Evolutionary conservation across 768 basidiomycete genomes (phyloP).

Genomic region (Hebeloma cylindrosporum): DNA sequence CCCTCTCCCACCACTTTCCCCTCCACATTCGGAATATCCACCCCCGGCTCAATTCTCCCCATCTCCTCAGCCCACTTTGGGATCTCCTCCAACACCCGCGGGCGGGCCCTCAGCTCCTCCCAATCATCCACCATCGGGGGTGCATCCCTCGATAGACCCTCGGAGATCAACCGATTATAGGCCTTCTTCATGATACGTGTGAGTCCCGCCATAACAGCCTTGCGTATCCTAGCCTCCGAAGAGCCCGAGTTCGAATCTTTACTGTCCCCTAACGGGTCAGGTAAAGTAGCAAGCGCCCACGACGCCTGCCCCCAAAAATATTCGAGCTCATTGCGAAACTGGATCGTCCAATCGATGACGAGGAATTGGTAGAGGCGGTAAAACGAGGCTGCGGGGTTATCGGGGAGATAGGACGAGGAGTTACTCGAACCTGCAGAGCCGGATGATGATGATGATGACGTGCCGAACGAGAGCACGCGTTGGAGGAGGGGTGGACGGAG

Average conservation of each 20-base stretch:
- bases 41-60: neutral
- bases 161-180: slow-evolving; percentile 5
- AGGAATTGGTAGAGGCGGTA: slow-evolving; percentile 12
- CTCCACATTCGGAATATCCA: neutral
- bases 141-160: slow-evolving; percentile 7
- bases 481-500: neutral
- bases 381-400: slow-evolving; percentile 6
- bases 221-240: too few relatives aligned
- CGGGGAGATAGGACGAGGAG: slow-evolving; percentile 5
- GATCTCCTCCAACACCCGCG: slow-evolving; percentile 1
- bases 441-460: neutral
- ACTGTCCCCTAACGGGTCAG: too few relatives aligned
- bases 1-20: neutral
- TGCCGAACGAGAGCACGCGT: neutral
- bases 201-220: slow-evolving; percentile 4
- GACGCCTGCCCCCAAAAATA: slow-evolving; percentile 6
- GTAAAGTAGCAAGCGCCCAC: slow-evolving; percentile 1
- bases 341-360: slow-evolving; percentile 3
- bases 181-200: slow-evolving; percentile 5
- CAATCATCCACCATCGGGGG: slow-evolving; percentile 4
- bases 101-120: slow-evolving; percentile 6
- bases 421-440: neutral
- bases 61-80: slow-evolving; percentile 7
- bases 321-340: slow-evolving; percentile 10
- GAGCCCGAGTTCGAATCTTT: too few relatives aligned